Conservation (phyloP, 2,329 filamentous ascomycete genomes). For the Davidsoniella virescens region DNA sequence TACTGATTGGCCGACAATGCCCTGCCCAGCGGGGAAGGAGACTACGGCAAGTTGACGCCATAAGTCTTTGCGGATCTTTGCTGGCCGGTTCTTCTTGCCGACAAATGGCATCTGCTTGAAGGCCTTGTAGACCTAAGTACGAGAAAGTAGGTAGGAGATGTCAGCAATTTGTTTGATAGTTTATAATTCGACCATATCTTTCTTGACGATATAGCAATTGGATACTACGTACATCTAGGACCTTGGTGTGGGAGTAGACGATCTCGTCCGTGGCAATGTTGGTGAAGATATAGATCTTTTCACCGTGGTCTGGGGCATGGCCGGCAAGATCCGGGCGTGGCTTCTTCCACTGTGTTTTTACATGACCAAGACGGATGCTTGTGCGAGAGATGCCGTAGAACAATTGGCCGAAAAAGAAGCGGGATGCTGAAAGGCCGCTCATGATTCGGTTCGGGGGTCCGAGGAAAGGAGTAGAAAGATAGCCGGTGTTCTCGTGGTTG, state of each 20-base stretch:
- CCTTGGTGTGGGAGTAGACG: conserved; percentile 33
- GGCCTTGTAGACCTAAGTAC: conserved; percentile 24
- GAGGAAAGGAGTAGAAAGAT: too few species aligned
- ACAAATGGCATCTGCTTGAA: conserved; percentile 46
- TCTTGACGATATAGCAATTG: not conserved
- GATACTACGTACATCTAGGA: conserved; percentile 27
- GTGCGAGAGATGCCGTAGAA: conserved; percentile 25
- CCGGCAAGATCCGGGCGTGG: conserved; percentile 15
- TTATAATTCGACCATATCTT: not conserved
- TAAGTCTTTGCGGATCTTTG: conserved; percentile 49
- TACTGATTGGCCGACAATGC: conserved; percentile 38
- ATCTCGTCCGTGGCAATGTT: conserved; percentile 34
- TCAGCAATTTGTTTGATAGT: too few species aligned
- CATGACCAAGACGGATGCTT: conserved; percentile 26
- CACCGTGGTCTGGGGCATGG: conserved; percentile 30
- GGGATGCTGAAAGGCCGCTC: conserved; percentile 20
- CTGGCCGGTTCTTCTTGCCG: conserved; percentile 49
- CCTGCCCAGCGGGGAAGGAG: conserved; percentile 35
- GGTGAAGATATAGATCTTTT: conserved; percentile 40
- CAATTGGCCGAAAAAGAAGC: conserved; percentile 24
- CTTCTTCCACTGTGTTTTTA: conserved; percentile 14
- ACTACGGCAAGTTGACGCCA: conserved; percentile 47
- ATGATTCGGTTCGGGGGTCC: conserved; percentile 15
- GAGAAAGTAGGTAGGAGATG: not conserved
- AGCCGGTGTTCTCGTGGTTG: too few species aligned